phyloP scores from a whole-genome alignment of 805 yeast species.

The Nakazawaea peltata region DNA sequence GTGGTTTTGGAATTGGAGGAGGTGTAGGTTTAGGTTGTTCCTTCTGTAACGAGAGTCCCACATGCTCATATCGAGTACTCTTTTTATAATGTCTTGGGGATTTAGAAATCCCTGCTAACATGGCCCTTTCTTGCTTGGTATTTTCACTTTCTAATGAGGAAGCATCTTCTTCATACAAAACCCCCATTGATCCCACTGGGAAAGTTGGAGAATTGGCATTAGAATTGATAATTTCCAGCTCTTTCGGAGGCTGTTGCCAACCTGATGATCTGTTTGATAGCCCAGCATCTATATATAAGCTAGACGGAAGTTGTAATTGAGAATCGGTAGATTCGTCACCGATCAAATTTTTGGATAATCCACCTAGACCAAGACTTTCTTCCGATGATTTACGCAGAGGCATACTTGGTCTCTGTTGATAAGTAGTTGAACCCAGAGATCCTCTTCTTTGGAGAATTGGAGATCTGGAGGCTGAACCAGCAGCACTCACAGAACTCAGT shows the following conservation, averaged over 20 bases:
- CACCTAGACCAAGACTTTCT: slow-evolving; percentile 9
- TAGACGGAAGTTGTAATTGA: background rate
- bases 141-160: background rate
- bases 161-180: slow-evolving; percentile 8
- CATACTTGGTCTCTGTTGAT: slow-evolving; percentile 3
- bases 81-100: slow-evolving; percentile 4
- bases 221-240: slow-evolving; percentile 7
- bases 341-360: slow-evolving; percentile 6
- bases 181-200: slow-evolving; percentile 8
- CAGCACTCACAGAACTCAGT: background rate
- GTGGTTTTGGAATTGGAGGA: slow-evolving; percentile 8
- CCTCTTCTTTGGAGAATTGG: background rate
- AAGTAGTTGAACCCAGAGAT: background rate
- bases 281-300: background rate
- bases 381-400: slow-evolving; percentile 6
- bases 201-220: slow-evolving; percentile 6
- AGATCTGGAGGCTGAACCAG: background rate
- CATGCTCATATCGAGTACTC: slow-evolving; percentile 6
- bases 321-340: background rate
- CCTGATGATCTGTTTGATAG: background rate
- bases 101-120: background rate
- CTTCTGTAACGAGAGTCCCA: slow-evolving; percentile 4
- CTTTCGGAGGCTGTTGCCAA: background rate
- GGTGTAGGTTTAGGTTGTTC: background rate
- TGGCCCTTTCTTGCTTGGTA: no score